Evolutionary conservation across 169 alveolate genomes (phyloP).

Genomic region (Babesia bigemina): DNA sequence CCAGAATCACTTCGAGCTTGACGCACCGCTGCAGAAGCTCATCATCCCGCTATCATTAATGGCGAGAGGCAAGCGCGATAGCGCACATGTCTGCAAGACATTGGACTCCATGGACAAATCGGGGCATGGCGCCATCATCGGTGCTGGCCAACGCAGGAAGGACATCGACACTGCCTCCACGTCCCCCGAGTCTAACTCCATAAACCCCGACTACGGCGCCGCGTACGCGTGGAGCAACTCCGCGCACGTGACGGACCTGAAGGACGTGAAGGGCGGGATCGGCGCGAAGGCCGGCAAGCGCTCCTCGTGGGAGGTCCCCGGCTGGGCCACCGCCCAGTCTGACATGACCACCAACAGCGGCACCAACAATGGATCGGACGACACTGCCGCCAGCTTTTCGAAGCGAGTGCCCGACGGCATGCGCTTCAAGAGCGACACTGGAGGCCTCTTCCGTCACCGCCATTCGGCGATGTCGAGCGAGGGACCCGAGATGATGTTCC

Average conservation of each 20-base stretch:
- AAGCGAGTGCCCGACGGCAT: not conserved
- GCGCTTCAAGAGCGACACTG: constrained; percentile 4
- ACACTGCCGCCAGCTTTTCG: not conserved
- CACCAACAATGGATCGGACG: constrained; percentile 3
- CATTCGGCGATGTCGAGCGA: not conserved
- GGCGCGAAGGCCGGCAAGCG: not conserved
- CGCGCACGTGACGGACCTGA: constrained; percentile 8
- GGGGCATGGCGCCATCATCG: constrained; percentile 1
- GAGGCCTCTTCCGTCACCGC: not conserved
- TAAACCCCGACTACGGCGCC: constrained; percentile 2
- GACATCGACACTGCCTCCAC: constrained; percentile 40
- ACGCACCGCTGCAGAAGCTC: not conserved
- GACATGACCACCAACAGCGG: constrained; percentile 25
- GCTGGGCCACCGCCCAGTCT: constrained; percentile 5
- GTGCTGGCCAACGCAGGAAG: constrained; percentile 13
- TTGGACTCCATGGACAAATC: constrained; percentile 16
- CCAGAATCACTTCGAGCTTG: not conserved
- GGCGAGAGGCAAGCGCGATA: constrained; percentile 11
- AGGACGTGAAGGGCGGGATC: not conserved
- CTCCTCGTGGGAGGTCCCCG: constrained; percentile 6
- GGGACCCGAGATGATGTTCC: not conserved
- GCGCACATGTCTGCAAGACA: constrained; percentile 4
- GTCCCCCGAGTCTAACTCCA: constrained; percentile 30
- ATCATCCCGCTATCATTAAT: not conserved
- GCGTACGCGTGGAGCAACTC: constrained; percentile 14